These are phyloP conservation scores for Agaricus bisporus DNA, from an alignment of 768 basidiomycete genomes.

Conservation along the genomic window DNA sequence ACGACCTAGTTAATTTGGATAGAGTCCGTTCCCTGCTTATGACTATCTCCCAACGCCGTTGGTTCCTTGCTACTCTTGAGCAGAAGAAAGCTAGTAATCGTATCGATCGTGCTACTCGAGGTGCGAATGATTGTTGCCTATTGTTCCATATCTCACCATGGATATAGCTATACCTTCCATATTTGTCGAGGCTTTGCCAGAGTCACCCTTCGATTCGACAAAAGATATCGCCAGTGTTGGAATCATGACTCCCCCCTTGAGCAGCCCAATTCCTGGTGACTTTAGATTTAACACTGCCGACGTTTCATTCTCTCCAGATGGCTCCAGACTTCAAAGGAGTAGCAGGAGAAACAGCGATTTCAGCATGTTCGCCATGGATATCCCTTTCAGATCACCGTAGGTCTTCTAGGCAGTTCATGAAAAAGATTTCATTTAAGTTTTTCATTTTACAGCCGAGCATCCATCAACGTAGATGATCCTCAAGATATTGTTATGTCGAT, in stretches of 20 bases:
- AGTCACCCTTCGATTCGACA: slow-evolving; percentile 45
- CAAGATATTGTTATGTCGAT: slow-evolving; percentile 51
- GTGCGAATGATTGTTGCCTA: slow-evolving; percentile 20
- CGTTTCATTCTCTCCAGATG: slow-evolving; percentile 40
- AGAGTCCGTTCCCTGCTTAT: slow-evolving; percentile 75
- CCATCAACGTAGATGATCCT: slow-evolving; percentile 36
- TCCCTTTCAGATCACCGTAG: slow-evolving; percentile 40
- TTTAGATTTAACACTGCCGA: slow-evolving; percentile 35
- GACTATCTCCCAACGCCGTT: slow-evolving; percentile 66
- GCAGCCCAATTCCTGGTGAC: slow-evolving; percentile 33
- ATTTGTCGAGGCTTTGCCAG: slow-evolving; percentile 53
- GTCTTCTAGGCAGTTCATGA: slow-evolving; percentile 15
- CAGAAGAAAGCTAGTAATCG: slow-evolving; percentile 27
- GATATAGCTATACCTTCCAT: slow-evolving; percentile 62
- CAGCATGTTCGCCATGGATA: slow-evolving; percentile 53
- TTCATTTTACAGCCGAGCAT: slow-evolving; percentile 25
- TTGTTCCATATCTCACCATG: neutral
- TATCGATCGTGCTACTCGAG: slow-evolving; percentile 25
- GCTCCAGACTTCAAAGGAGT: slow-evolving; percentile 48
- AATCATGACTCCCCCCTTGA: slow-evolving; percentile 26
- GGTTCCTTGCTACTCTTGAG: slow-evolving; percentile 52
- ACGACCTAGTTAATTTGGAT: slow-evolving; percentile 81
- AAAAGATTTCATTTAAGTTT: slow-evolving; percentile 8
- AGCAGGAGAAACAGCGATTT: slow-evolving; percentile 50
- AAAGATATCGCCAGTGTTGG: slow-evolving; percentile 49